These are phyloP conservation scores for Neocucurbitaria cava DNA, from an alignment of 2,329 filamentous ascomycete species.

Conservation along the genomic window DNA sequence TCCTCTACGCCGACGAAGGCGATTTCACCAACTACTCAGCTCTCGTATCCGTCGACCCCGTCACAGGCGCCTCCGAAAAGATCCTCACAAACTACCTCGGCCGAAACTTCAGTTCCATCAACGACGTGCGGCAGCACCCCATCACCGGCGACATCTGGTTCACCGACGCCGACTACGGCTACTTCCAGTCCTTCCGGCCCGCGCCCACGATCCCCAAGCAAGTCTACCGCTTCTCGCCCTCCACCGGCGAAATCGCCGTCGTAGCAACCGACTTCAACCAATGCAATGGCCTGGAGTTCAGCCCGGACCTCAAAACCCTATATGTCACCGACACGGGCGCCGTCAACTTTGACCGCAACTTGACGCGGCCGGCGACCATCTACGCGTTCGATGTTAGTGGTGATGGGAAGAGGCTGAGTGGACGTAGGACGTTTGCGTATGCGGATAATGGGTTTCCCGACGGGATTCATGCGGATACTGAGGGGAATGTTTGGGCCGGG, in stretches of 20 bases:
- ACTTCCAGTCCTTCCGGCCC: slow-evolving; percentile 41
- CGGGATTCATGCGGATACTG: slow-evolving; percentile 62
- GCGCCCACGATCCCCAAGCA: slow-evolving; percentile 40
- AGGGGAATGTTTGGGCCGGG: slow-evolving; percentile 64
- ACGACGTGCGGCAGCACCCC: slow-evolving; percentile 54
- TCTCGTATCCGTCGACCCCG: slow-evolving; percentile 54
- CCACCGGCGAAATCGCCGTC: slow-evolving; percentile 50
- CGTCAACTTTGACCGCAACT: slow-evolving; percentile 37
- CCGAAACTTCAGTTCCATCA: slow-evolving; percentile 53
- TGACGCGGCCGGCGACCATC: slow-evolving; percentile 50
- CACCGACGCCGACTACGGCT: slow-evolving; percentile 53
- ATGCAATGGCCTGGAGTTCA: slow-evolving; percentile 56
- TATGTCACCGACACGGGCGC: slow-evolving; percentile 59
- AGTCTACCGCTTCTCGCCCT: slow-evolving; percentile 54
- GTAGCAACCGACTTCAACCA: slow-evolving; percentile 53
- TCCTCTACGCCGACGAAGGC: slow-evolving; percentile 47
- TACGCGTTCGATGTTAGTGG: slow-evolving; percentile 53
- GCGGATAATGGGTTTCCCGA: slow-evolving; percentile 63
- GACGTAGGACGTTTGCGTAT: slow-evolving; percentile 62
- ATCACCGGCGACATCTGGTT: slow-evolving; percentile 58
- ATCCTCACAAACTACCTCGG: slow-evolving; percentile 58
- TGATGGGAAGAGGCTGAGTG: slow-evolving; percentile 44
- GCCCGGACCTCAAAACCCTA: slow-evolving; percentile 52
- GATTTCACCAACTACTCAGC: slow-evolving; percentile 51
- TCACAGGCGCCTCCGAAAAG: slow-evolving; percentile 50